phyloP scores from a whole-genome alignment of 2,329 filamentous ascomycete genomes.

The Penicillium sp. region DNA sequence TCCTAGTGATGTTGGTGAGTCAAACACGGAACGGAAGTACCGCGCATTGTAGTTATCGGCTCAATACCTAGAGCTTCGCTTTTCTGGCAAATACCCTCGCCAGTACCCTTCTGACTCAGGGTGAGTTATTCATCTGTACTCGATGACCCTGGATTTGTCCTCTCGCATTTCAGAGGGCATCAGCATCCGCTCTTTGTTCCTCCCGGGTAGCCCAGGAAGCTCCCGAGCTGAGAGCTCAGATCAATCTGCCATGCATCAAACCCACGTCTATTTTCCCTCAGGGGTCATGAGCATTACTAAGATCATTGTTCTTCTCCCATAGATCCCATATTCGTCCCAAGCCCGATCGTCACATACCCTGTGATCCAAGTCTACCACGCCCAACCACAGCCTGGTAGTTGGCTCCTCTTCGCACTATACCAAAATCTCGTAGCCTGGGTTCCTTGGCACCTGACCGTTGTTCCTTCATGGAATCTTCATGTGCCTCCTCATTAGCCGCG shows the following conservation, averaged over 20 bases:
- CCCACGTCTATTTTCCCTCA: neutral
- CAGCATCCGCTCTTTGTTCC: neutral
- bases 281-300: neutral
- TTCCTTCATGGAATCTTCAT: conserved; percentile 33
- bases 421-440: neutral
- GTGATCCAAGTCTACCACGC: neutral
- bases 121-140: neutral
- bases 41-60: neutral
- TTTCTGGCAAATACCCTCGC: neutral
- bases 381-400: neutral
- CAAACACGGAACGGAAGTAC: neutral
- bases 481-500: conserved; percentile 34
- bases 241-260: neutral
- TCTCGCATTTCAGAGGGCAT: neutral
- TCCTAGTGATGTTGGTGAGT: neutral
- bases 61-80: neutral
- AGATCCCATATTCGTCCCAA: neutral
- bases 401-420: neutral
- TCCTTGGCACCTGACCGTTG: neutral
- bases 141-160: neutral
- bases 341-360: neutral
- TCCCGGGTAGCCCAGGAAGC: neutral
- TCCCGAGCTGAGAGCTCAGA: neutral
- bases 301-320: too few relatives aligned
- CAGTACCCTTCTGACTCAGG: neutral